A percentile compares a stretch with the other conserved stretches of the same genome.
These are phyloP conservation scores for Pyrus communis DNA, from an alignment of 306 rosid genomes.

Conservation along the genomic window DNA sequence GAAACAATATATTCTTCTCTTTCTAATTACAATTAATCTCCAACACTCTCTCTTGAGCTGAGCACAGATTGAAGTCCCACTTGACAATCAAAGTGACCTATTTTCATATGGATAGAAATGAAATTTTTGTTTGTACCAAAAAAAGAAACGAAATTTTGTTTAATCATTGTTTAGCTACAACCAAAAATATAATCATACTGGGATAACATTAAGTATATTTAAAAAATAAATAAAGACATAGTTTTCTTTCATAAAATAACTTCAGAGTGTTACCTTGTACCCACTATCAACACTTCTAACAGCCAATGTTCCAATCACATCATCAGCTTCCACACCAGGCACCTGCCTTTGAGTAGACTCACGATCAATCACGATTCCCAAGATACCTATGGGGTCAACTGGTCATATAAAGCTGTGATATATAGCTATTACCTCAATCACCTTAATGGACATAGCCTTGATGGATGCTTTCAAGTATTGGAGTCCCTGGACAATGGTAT, in stretches of 20 bases:
- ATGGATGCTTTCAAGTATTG: conserved; percentile 92
- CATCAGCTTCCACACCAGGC: conserved; percentile 98
- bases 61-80: not conserved
- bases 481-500: conserved; percentile 94
- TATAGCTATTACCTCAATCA: conserved; percentile 66
- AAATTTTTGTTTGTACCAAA: not conserved
- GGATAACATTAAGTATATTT: not conserved
- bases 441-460: conserved; percentile 86
- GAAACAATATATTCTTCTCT: no score
- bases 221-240: not conserved
- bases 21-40: not conserved
- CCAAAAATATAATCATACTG: not conserved
- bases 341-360: conserved; percentile 49
- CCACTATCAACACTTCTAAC: conserved; percentile 71
- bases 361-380: conserved; percentile 6
- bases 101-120: not conserved
- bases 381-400: conserved; percentile 2
- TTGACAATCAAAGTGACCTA: not conserved
- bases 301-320: conserved; percentile 96
- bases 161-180: not conserved
- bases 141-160: no score
- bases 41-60: not conserved
- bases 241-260: conserved; percentile 4
- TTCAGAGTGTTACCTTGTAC: conserved; percentile 61
- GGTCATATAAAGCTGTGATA: conserved; percentile 12